These are phyloP conservation scores for Dovyalis caffra DNA, from an alignment of 345 rosid species.

Conservation along the genomic window DNA sequence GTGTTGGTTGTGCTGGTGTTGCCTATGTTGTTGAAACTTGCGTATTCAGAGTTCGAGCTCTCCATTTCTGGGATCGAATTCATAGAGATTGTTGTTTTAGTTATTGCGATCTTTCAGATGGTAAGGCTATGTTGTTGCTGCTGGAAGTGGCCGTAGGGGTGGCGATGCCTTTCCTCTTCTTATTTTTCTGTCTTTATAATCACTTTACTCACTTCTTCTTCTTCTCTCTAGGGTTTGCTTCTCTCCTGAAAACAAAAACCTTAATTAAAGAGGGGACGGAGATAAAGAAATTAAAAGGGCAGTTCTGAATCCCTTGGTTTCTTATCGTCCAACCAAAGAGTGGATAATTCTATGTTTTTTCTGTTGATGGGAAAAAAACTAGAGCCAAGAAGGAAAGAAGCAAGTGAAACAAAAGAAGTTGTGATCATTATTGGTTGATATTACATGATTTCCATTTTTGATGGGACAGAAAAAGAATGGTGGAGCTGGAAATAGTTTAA, in stretches of 20 bases:
- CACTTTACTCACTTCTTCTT: neutral
- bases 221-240: neutral
- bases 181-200: neutral
- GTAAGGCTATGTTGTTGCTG: neutral
- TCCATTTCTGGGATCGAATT: constrained; percentile 26
- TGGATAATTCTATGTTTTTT: neutral
- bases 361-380: neutral
- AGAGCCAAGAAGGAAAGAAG: neutral
- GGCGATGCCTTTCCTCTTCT: neutral
- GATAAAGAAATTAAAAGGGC: neutral
- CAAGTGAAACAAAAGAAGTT: neutral
- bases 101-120: neutral
- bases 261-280: neutral
- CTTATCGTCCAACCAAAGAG: neutral
- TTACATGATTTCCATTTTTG: constrained; percentile 28
- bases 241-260: neutral
- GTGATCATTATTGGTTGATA: constrained; percentile 1
- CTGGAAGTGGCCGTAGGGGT: neutral
- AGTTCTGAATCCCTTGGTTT: neutral
- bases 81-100: constrained; percentile 2
- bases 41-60: constrained; percentile 11
- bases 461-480: constrained; percentile 3
- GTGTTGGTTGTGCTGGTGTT: neutral
- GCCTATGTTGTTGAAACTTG: neutral
- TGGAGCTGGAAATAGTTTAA: constrained; percentile 13